Percentiles rank a stretch among this genome's conserved stretches.
Conservation (phyloP, 2,329 filamentous ascomycete genomes). For the Helicocarpus griseus region DNA sequence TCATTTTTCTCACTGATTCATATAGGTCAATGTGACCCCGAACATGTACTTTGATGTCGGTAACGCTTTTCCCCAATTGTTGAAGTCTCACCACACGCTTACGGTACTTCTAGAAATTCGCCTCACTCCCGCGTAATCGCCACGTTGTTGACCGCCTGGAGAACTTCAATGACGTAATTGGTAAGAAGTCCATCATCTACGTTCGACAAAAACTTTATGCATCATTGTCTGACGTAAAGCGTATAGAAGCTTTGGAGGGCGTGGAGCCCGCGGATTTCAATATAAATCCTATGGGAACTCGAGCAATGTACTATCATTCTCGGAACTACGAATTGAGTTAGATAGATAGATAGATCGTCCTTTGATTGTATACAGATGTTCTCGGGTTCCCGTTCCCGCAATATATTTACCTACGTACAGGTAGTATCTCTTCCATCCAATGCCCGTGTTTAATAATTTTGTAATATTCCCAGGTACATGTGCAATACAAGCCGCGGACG, state of each 20-base stretch:
- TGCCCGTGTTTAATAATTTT: too few species aligned
- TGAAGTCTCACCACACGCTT: not conserved
- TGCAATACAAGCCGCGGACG: too few species aligned
- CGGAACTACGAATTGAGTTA: not conserved
- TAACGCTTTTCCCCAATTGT: not conserved
- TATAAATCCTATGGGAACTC: not conserved
- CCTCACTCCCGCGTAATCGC: not conserved
- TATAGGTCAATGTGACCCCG: not conserved
- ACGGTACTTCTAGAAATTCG: not conserved
- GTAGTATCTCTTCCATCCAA: too few species aligned
- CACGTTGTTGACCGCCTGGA: constrained; percentile 6
- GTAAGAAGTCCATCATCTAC: constrained; percentile 5
- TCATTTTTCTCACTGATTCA: not conserved
- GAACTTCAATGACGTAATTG: constrained; percentile 8
- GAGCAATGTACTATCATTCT: constrained; percentile 1
- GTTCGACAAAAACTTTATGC: too few species aligned
- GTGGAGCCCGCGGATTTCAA: not conserved
- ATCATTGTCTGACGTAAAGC: too few species aligned
- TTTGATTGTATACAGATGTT: too few species aligned
- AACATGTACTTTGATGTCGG: constrained; percentile 1
- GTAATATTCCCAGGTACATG: too few species aligned
- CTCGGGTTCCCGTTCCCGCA: too few species aligned
- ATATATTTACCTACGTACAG: too few species aligned
- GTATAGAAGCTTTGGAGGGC: constrained; percentile 1
- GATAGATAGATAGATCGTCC: too few species aligned